Conservation (phyloP, 352 stramenopile species). For the Pythium phragmitis region DNA sequence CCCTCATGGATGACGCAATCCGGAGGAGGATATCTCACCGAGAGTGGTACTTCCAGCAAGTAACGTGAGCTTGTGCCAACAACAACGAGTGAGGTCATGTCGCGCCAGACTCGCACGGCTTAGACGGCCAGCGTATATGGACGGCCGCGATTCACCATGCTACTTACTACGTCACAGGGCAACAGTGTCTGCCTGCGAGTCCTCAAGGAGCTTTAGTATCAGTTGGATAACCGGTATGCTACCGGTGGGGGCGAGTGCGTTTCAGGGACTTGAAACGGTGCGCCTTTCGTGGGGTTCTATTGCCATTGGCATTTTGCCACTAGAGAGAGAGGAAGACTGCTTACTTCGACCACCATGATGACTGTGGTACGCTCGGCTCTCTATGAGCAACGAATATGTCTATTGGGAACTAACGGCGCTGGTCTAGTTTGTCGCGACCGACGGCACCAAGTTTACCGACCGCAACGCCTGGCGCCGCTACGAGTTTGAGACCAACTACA, state of each 20-base stretch:
- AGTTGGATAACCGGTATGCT: background rate
- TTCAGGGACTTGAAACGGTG: slow-evolving; percentile 22
- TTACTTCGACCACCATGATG: slow-evolving; percentile 3
- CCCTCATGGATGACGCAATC: too few species aligned
- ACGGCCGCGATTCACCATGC: too few species aligned
- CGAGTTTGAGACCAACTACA: slow-evolving; percentile 92
- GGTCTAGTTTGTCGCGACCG: slow-evolving; percentile 72
- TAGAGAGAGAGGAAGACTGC: background rate
- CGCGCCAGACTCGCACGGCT: too few species aligned
- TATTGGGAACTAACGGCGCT: background rate
- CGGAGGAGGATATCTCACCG: too few species aligned
- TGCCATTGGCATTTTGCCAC: background rate
- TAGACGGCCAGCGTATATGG: background rate
- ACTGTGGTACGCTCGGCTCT: slow-evolving; percentile 10
- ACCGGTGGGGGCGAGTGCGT: background rate
- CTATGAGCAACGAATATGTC: background rate
- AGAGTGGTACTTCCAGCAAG: too few species aligned
- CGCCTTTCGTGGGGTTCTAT: background rate
- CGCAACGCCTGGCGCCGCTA: slow-evolving; percentile 82
- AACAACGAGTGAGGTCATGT: too few species aligned
- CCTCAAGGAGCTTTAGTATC: background rate
- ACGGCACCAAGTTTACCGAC: slow-evolving; percentile 86
- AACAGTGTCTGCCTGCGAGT: background rate
- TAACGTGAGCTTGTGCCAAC: too few species aligned
- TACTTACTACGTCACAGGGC: background rate